Evolutionary conservation across 257 asterid species (phyloP).

Genomic region (Galeopsis tetrahit): DNA sequence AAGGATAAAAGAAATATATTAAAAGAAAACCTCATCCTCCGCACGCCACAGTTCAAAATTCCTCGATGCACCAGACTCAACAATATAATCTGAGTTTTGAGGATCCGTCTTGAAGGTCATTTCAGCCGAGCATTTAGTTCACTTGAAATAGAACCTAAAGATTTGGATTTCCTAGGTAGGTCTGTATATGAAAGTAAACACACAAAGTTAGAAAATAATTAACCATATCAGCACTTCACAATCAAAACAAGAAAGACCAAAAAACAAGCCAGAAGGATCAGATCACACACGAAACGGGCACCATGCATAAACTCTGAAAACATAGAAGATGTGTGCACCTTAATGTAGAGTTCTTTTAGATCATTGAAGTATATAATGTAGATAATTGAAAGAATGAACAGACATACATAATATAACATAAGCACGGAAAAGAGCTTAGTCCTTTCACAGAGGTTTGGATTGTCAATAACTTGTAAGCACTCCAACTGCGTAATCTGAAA

Average conservation of each 20-base stretch:
- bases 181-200: slow-evolving; percentile 52
- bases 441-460: background rate
- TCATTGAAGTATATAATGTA: background rate
- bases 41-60: too few relatives aligned
- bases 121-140: slow-evolving; percentile 90
- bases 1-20: too few relatives aligned
- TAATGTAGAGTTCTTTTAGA: background rate
- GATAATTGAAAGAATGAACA: background rate
- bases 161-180: slow-evolving; percentile 89
- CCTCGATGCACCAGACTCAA: slow-evolving; percentile 73
- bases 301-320: slow-evolving; percentile 3
- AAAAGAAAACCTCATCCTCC: too few relatives aligned
- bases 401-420: background rate
- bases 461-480: background rate
- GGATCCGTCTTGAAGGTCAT: slow-evolving; percentile 91
- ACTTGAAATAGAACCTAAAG: slow-evolving; percentile 83
- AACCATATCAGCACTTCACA: slow-evolving; percentile 8
- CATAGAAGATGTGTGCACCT: background rate
- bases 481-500: background rate
- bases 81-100: slow-evolving; percentile 81
- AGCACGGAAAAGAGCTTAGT: background rate
- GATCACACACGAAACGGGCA: background rate
- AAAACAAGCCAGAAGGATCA: background rate
- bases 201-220: slow-evolving; percentile 24
- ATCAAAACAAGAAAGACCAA: slow-evolving; percentile 9